Conservation (phyloP, 2,329 filamentous ascomycete genomes). For the Colletotrichum magnum region DNA sequence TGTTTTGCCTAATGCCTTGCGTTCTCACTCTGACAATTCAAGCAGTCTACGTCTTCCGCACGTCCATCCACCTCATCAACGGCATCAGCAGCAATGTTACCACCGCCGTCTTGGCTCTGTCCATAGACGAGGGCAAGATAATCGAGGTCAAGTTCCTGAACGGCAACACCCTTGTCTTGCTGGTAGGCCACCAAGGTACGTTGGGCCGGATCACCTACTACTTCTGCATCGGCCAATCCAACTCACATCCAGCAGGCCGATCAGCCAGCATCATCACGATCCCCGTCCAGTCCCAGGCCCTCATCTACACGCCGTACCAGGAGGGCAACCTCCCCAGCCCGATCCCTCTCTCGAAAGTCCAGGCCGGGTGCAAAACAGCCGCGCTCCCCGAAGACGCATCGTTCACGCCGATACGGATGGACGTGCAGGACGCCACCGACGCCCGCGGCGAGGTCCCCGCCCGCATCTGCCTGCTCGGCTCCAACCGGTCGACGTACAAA, state of each 20-base stretch:
- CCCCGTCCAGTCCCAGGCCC: slow-evolving; percentile 52
- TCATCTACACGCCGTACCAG: slow-evolving; percentile 55
- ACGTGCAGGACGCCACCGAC: slow-evolving; percentile 61
- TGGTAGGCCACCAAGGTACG: slow-evolving; percentile 62
- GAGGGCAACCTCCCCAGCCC: slow-evolving; percentile 37
- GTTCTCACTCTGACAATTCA: slow-evolving; percentile 9
- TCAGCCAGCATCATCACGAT: slow-evolving; percentile 49
- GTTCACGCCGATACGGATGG: slow-evolving; percentile 64
- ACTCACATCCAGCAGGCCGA: slow-evolving; percentile 44
- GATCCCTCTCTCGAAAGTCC: not conserved
- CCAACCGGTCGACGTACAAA: slow-evolving; percentile 62
- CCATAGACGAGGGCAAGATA: slow-evolving; percentile 59
- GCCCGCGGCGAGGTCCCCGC: slow-evolving; percentile 62
- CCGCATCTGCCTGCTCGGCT: slow-evolving; percentile 65
- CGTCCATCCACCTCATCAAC: slow-evolving; percentile 66
- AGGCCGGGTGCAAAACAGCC: not conserved
- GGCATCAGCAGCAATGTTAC: slow-evolving; percentile 67
- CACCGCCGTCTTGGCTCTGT: slow-evolving; percentile 57
- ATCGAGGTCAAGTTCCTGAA: slow-evolving; percentile 79
- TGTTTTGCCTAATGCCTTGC: slow-evolving; percentile 41
- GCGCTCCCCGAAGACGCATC: slow-evolving; percentile 44
- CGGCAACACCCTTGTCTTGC: slow-evolving; percentile 71
- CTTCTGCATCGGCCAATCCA: not conserved
- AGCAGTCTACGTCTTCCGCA: slow-evolving; percentile 70
- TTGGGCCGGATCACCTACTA: not conserved